A percentile compares a stretch with the other conserved stretches of the same genome.
phyloP scores from a whole-genome alignment of 2,329 filamentous ascomycete genomes.

The Aureobasidium namibiae region DNA sequence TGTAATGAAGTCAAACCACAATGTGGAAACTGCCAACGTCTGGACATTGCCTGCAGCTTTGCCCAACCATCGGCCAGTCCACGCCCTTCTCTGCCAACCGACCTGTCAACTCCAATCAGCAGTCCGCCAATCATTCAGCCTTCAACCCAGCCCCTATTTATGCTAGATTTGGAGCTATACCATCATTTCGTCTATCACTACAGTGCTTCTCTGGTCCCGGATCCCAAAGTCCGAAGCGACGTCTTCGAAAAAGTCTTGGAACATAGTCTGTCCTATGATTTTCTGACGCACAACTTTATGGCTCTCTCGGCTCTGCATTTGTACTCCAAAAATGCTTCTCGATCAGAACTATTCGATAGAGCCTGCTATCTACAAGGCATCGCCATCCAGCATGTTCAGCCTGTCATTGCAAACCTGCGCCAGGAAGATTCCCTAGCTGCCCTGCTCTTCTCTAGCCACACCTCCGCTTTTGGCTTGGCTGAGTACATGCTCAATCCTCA shows the following conservation, averaged over 20 bases:
- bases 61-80: neutral
- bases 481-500: conserved; percentile 11
- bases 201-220: neutral
- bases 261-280: neutral
- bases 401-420: conserved; percentile 5
- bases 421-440: conserved; percentile 13
- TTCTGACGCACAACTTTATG: conserved; percentile 17
- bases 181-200: conserved; percentile 4
- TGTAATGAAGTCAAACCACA: conserved; percentile 6
- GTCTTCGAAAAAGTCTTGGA: neutral
- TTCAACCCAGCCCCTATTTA: neutral
- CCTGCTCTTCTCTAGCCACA: conserved; percentile 15
- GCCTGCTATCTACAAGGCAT: conserved; percentile 14
- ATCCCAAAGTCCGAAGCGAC: neutral
- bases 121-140: neutral
- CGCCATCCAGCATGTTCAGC: conserved; percentile 13
- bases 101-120: neutral
- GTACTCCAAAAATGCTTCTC: neutral
- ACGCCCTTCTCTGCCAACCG: neutral
- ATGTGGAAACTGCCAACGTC: conserved; percentile 7
- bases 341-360: conserved; percentile 11
- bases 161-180: conserved; percentile 9
- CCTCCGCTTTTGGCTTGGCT: conserved; percentile 13
- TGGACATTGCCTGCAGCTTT: conserved; percentile 8
- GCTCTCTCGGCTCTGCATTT: conserved; percentile 20